These are phyloP conservation scores for Moniliella sp. DNA, from an alignment of 1,284 basidiomycete genomes.

Conservation along the genomic window DNA sequence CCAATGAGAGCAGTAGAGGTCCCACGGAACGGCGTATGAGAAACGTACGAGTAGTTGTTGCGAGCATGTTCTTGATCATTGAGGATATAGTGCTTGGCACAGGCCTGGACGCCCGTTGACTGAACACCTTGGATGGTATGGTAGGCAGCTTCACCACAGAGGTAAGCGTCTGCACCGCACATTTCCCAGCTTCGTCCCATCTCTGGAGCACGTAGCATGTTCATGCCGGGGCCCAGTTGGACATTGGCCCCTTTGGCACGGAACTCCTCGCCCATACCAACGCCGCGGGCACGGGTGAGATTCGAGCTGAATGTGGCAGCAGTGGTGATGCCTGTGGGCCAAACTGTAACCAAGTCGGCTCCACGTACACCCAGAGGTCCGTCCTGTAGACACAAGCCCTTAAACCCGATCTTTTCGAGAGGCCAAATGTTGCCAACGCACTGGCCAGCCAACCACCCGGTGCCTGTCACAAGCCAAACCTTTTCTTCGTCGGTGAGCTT, in stretches of 20 bases:
- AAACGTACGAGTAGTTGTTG: not conserved
- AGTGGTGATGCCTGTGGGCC: conserved; percentile 52
- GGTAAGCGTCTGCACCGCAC: conserved; percentile 18
- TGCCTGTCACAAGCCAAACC: conserved; percentile 36
- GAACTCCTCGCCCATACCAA: conserved; percentile 56
- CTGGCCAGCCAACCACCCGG: conserved; percentile 6
- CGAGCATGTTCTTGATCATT: conserved; percentile 31
- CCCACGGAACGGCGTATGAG: too few relatives aligned
- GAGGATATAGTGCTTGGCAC: conserved; percentile 34
- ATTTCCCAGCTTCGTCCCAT: conserved; percentile 64
- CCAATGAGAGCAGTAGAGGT: too few relatives aligned
- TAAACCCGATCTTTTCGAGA: conserved; percentile 45
- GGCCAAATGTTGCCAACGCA: conserved; percentile 28
- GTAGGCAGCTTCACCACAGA: conserved; percentile 21
- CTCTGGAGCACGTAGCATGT: conserved; percentile 39
- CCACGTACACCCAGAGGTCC: conserved; percentile 44
- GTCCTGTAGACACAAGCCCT: conserved; percentile 47
- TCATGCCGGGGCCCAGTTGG: conserved; percentile 38
- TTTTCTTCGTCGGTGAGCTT: conserved; percentile 37
- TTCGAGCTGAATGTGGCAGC: conserved; percentile 50
- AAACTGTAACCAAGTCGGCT: too few relatives aligned
- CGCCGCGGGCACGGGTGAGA: conserved; percentile 50
- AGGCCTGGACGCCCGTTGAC: conserved; percentile 21
- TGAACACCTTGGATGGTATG: conserved; percentile 20
- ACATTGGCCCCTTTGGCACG: conserved; percentile 58